phyloP scores from a whole-genome alignment of 768 basidiomycete genomes.

The Hericium rajendrae region DNA sequence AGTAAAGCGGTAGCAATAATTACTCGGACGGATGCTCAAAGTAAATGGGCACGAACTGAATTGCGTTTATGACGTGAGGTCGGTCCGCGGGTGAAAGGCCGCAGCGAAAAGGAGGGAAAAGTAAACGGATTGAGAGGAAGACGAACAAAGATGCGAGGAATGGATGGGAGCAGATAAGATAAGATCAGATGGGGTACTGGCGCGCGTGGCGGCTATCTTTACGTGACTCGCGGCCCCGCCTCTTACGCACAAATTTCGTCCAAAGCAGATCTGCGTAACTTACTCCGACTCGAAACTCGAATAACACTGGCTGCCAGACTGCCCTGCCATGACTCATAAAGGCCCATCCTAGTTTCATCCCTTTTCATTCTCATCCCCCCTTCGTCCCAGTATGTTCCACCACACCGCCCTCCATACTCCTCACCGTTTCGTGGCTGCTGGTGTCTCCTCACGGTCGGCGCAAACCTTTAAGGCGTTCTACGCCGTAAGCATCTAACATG shows the following conservation, averaged over 20 bases:
- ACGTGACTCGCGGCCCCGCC: background rate
- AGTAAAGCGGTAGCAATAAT: background rate
- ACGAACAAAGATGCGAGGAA: background rate
- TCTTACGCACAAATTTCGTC: background rate
- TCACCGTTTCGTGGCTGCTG: constrained; percentile 18
- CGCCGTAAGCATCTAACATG: constrained; percentile 34
- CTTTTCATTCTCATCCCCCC: background rate
- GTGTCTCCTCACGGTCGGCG: constrained; percentile 13
- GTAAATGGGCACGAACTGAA: too few species aligned
- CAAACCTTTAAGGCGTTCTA: constrained; percentile 42
- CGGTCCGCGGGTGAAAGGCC: too few species aligned
- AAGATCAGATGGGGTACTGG: background rate
- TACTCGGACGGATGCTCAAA: background rate
- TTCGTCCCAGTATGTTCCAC: background rate
- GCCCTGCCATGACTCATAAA: background rate
- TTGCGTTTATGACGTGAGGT: too few species aligned
- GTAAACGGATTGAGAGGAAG: too few species aligned
- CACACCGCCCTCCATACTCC: constrained; percentile 22
- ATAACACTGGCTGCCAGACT: background rate
- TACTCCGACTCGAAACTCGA: background rate
- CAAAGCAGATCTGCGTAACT: background rate
- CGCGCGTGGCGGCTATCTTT: background rate
- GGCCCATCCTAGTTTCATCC: background rate
- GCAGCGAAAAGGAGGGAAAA: too few species aligned
- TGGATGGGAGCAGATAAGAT: background rate